Base-by-base conservation (phyloP, 345 rosid genomes). In the Euphorbia pulcherrima region DNA sequence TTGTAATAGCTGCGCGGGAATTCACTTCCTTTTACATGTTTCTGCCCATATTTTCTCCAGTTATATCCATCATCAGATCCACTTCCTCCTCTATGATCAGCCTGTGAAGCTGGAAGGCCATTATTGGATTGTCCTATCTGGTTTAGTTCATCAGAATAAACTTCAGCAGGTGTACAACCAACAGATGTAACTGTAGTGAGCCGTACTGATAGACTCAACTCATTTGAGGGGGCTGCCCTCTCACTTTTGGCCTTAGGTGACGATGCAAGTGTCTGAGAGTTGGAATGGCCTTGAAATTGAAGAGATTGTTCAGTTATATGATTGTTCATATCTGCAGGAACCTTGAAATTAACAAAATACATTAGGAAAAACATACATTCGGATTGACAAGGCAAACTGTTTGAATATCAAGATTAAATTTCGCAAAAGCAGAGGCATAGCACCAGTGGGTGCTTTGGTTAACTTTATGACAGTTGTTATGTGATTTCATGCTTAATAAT, bases 11-110 rank as follows among this genome's bases (percentile, higher is more conserved):
- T 88, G 70, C 99, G 88, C 1, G 97, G 99, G 75, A 91, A 92
- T 78, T 92, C 94, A 80, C 99, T 85, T 79, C 99, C 99, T 75
- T 94, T 94, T 33, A 94, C 99, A 75, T 85, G 97, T 64, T 94
- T 94, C 83, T 94, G 99, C 51, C 99, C 99, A 82, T 94, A 94
- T 73, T 94, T 94, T 69, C 99, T 82, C 97, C 99, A 94, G 84
- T 89, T 89, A 79, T 89, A 94, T 74, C 99, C 99, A 83, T 94
- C 99, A 71, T 89, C 92, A 26, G 96, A 82, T 62, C 80, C 80
- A 73, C 16, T 69, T 59, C 77, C 80, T 75, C 83, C 92, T 83
- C 78, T 83, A 30, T 81, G 82, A 69, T 90, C 98, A 77, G 80
- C 67, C 50, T 89, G 87, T 28, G 81, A 74, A 28, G 84, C 64